Evolutionary conservation across 2,329 filamentous ascomycete species (phyloP).

Genomic region (Dryadomyces quercivorus): DNA sequence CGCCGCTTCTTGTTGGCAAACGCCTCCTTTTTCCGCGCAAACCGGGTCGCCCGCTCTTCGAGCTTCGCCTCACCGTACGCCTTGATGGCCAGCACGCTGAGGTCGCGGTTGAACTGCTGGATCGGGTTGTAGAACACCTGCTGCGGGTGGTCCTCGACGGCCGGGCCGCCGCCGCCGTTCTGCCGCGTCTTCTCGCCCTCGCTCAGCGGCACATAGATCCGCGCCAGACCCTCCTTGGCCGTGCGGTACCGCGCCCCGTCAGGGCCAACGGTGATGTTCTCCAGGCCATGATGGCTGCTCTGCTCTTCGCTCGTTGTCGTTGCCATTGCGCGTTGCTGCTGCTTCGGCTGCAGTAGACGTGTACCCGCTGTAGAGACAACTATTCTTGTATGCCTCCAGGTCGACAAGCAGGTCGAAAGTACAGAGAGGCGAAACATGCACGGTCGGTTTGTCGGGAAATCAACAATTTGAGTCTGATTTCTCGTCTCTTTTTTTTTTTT

Average conservation of each 20-base stretch:
- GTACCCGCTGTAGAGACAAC: not conserved
- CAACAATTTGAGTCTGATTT: too few relatives aligned
- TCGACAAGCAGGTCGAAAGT: not conserved
- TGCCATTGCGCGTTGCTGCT: not conserved
- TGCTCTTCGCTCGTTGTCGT: not conserved
- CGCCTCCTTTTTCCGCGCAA: slow-evolving; percentile 43
- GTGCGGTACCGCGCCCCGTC: slow-evolving; percentile 38
- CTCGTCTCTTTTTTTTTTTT: not conserved
- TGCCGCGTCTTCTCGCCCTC: slow-evolving; percentile 16
- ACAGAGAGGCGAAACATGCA: not conserved
- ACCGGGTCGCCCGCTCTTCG: slow-evolving; percentile 37
- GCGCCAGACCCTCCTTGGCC: slow-evolving; percentile 43
- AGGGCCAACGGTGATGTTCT: slow-evolving; percentile 3
- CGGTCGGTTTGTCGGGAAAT: too few relatives aligned
- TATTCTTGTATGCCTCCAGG: not conserved
- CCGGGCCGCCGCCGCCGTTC: slow-evolving; percentile 21
- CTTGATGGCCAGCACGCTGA: slow-evolving; percentile 86
- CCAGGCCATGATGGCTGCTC: not conserved
- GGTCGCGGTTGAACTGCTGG: slow-evolving; percentile 94
- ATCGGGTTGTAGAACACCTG: slow-evolving; percentile 99
- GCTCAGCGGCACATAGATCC: slow-evolving; percentile 39
- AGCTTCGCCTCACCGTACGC: slow-evolving; percentile 62
- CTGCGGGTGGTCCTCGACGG: slow-evolving; percentile 48
- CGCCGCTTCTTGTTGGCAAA: slow-evolving; percentile 27
- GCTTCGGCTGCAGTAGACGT: not conserved